A percentile compares a stretch with the other conserved stretches of the same genome.
phyloP scores from a whole-genome alignment of 2,329 filamentous ascomycete genomes.

The Venturia carpophila region DNA sequence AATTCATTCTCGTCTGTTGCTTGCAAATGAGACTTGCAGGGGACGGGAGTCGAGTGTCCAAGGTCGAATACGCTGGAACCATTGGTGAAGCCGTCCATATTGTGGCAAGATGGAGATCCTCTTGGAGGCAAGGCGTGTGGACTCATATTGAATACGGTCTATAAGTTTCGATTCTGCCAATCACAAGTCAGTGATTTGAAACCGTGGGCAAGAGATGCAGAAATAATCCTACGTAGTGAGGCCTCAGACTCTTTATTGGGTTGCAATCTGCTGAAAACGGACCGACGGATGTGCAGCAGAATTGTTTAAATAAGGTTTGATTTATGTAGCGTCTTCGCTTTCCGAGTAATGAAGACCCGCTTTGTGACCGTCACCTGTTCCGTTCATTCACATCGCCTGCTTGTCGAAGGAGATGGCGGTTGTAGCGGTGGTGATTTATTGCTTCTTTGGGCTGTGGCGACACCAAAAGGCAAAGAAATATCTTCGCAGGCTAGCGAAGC shows the following conservation, averaged over 20 bases:
- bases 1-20: constrained; percentile 44
- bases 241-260: background rate
- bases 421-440: background rate
- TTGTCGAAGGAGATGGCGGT: background rate
- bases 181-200: constrained; percentile 8
- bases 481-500: background rate
- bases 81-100: constrained; percentile 2
- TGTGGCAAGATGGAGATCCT: background rate
- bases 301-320: background rate
- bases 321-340: background rate
- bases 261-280: background rate
- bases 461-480: background rate
- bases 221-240: background rate
- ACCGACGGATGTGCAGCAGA: background rate
- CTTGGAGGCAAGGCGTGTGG: constrained; percentile 6
- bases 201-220: background rate
- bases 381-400: background rate
- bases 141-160: background rate
- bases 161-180: background rate
- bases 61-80: background rate
- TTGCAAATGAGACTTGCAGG: constrained; percentile 10
- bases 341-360: background rate
- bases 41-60: background rate
- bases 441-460: background rate
- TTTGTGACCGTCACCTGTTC: background rate